Evolutionary conservation across 495 filamentous ascomycete species (phyloP).

Genomic region (Mytilinidion resinicola): DNA sequence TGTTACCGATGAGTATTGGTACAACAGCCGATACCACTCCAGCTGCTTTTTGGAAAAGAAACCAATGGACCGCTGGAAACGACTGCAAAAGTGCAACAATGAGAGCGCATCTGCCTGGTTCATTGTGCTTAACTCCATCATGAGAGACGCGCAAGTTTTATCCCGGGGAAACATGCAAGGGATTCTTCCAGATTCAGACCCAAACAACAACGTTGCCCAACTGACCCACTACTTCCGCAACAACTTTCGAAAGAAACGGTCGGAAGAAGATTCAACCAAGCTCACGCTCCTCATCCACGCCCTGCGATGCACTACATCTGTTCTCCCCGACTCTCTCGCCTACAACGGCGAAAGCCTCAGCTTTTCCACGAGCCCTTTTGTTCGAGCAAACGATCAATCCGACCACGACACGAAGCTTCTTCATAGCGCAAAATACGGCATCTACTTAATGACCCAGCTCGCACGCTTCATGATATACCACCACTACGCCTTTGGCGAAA

Average conservation of each 20-base stretch:
- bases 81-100: slow-evolving; percentile 31
- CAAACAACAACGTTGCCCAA: neutral
- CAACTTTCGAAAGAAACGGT: neutral
- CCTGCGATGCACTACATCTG: neutral
- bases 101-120: slow-evolving; percentile 39
- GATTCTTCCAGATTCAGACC: slow-evolving; percentile 30
- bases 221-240: slow-evolving; percentile 1
- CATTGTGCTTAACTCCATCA: slow-evolving; percentile 29
- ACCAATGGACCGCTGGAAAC: slow-evolving; percentile 31
- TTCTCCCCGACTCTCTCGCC: slow-evolving; percentile 1
- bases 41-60: slow-evolving; percentile 35
- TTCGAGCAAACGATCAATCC: slow-evolving; percentile 3
- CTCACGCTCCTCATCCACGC: neutral
- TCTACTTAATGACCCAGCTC: slow-evolving; percentile 35
- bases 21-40: slow-evolving; percentile 15
- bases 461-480: slow-evolving; percentile 36
- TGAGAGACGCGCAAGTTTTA: slow-evolving; percentile 29
- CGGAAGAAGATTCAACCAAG: neutral
- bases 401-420: neutral
- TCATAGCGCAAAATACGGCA: slow-evolving; percentile 24
- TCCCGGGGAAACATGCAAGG: slow-evolving; percentile 8
- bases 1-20: slow-evolving; percentile 35
- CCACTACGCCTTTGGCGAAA: slow-evolving; percentile 14
- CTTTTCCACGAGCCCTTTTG: slow-evolving; percentile 10
- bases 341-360: slow-evolving; percentile 30